phyloP scores from a whole-genome alignment of 129 eudicot species.

The Pseudognaphalium luteoalbum region DNA sequence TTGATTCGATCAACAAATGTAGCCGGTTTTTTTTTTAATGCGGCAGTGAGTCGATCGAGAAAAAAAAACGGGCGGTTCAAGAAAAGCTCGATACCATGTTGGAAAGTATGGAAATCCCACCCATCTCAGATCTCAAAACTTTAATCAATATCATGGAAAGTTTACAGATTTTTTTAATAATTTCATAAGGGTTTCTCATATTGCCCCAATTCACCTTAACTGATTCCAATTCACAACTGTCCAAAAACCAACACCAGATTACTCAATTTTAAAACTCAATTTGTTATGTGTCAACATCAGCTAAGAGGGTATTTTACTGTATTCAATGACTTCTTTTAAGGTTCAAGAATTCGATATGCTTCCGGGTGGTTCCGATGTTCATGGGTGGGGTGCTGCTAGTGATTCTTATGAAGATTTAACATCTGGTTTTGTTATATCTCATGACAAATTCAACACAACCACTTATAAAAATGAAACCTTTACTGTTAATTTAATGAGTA shows the following conservation, averaged over 20 bases:
- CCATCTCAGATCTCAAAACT: conserved; percentile 15
- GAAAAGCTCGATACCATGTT: too few relatives aligned
- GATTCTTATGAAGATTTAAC: conserved; percentile 62
- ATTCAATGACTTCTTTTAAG: conserved; percentile 73
- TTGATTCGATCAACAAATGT: too few relatives aligned
- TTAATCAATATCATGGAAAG: conserved; percentile 23
- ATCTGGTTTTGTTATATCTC: conserved; percentile 67
- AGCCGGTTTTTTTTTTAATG: too few relatives aligned
- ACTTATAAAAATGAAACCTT: conserved; percentile 63
- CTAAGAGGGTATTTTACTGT: conserved; percentile 63
- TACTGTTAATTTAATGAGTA: conserved; percentile 51
- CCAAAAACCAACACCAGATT: conserved; percentile 51
- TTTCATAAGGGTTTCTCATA: conserved; percentile 29
- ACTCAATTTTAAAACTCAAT: conserved; percentile 49
- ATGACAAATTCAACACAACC: conserved; percentile 46
- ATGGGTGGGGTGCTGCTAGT: conserved; percentile 90
- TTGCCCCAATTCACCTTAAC: conserved; percentile 23
- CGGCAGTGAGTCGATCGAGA: too few relatives aligned
- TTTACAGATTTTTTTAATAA: conserved; percentile 3
- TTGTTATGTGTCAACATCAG: conserved; percentile 83
- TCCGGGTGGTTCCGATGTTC: conserved; percentile 68
- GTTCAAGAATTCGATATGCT: conserved; percentile 83
- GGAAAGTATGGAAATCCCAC: too few relatives aligned
- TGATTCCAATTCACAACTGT: conserved; percentile 26
- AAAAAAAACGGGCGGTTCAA: too few relatives aligned